Evolutionary conservation across 176 grass and related monocot species (phyloP).

Genomic region (Bromus sterilis): DNA sequence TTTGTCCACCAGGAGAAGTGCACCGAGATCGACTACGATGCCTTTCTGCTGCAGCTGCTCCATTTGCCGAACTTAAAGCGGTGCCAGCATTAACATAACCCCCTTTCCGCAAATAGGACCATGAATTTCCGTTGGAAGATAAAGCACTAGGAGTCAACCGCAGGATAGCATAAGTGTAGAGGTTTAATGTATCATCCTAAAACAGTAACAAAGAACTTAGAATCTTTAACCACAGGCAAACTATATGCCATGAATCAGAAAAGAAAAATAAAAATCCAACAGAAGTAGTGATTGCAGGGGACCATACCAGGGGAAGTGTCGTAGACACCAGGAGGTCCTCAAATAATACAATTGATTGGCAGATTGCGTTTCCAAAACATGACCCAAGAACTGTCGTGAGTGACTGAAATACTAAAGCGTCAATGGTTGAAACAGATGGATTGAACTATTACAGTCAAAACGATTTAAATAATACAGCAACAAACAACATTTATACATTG

Average conservation of each 20-base stretch:
- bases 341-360: constrained; percentile 81
- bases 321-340: constrained; percentile 94
- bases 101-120: constrained; percentile 94
- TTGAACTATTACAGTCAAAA: neutral
- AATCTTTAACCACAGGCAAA: constrained; percentile 7
- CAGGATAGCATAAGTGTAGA: constrained; percentile 76
- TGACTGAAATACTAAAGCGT: constrained; percentile 70
- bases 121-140: constrained; percentile 64
- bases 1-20: constrained; percentile 67
- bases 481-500: neutral
- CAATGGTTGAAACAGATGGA: constrained; percentile 37
- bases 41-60: constrained; percentile 48
- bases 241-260: constrained; percentile 2
- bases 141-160: constrained; percentile 87
- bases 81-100: constrained; percentile 40
- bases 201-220: constrained; percentile 1
- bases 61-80: constrained; percentile 46
- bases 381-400: constrained; percentile 71
- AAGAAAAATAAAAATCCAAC: constrained; percentile 17
- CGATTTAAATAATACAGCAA: constrained; percentile 10
- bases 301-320: constrained; percentile 70
- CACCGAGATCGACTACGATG: constrained; percentile 56
- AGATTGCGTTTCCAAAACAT: constrained; percentile 46
- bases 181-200: constrained; percentile 80
- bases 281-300: neutral